Evolutionary conservation across 768 basidiomycete genomes (phyloP), one percentile per base, ranked within the genome.

Genomic region (Podaxis carcinomalis): DNA sequence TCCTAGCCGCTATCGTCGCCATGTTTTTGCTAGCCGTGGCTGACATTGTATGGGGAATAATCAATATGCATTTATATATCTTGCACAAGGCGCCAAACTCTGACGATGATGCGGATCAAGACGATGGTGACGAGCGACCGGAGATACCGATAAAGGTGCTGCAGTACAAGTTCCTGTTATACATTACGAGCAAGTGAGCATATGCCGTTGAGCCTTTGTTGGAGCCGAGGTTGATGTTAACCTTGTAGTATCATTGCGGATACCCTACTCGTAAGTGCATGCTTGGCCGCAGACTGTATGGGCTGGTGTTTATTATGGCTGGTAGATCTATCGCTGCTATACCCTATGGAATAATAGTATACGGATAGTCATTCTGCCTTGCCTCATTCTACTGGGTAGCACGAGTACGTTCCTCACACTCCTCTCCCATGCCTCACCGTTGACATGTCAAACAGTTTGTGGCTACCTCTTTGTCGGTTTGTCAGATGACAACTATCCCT

Each of bases 291-390:
- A 40, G 56, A 47, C 37, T 13, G 47, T 35, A 27, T 25, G 4
- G 37, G 10, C 14, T 37, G 19, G 21, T 28, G 16, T 44, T 39
- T 9, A 35, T 10, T 36, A 42, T 51, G 55, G 32, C 35, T 50
- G 10, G 53, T 55, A 74, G 72, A 73, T 73, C 54, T 73, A 73
- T 56, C 73, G 73, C 52, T 74, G 73, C 62, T 68, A 70, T 60
- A 44, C 68, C 16, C 63, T 73, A 28, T 74, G 73, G 73, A 69
- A 68, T 61, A 65, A 65, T 53, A 71, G 69, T 56, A 70, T 69
- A 47, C 68, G 70, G 21, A 61, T 73, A 55, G 65, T 74, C 51
- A 36, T 70, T 50, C 21, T 70, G 10, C 71, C 72, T 10, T 67
- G 67, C 49, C 57, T 70, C 23, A 49, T 71, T 44, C 62, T 72